Percentiles rank a stretch among this genome's conserved stretches.
phyloP scores from a whole-genome alignment of 1,284 basidiomycete species.

The Agaricales sp. region DNA sequence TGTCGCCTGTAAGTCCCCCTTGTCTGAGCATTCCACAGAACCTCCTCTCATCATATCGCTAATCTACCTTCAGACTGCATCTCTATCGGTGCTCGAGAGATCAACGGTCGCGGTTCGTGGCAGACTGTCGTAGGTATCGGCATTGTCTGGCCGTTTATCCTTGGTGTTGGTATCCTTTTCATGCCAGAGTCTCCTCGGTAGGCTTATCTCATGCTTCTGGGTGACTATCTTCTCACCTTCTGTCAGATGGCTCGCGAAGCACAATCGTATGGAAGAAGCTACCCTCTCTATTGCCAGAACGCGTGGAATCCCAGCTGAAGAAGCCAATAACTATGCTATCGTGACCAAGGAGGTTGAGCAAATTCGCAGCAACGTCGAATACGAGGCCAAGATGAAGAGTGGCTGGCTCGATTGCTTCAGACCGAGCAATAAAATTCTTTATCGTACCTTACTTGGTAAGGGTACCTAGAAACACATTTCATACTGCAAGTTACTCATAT shows the following conservation, averaged over 20 bases:
- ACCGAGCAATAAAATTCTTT: constrained; percentile 40
- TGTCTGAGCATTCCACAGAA: not conserved
- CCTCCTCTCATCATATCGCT: not conserved
- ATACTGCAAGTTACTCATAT: too few species aligned
- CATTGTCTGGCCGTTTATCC: constrained; percentile 58
- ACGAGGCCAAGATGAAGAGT: constrained; percentile 31
- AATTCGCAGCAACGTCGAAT: constrained; percentile 36
- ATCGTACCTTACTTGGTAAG: constrained; percentile 50
- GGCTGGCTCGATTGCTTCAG: constrained; percentile 59
- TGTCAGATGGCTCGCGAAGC: constrained; percentile 45
- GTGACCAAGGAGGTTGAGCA: constrained; percentile 41
- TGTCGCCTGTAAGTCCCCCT: constrained; percentile 47
- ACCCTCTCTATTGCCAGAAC: constrained; percentile 40
- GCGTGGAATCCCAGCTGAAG: constrained; percentile 37
- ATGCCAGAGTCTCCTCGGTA: constrained; percentile 69
- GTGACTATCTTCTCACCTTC: constrained; percentile 1
- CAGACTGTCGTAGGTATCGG: constrained; percentile 61
- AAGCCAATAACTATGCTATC: constrained; percentile 32
- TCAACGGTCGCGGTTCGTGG: constrained; percentile 47
- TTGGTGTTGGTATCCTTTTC: constrained; percentile 59
- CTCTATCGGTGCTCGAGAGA: constrained; percentile 42
- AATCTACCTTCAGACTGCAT: constrained; percentile 36
- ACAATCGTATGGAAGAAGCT: constrained; percentile 42
- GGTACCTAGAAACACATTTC: too few species aligned
- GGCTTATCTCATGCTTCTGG: constrained; percentile 5